Evolutionary conservation across 2,329 filamentous ascomycete genomes (phyloP), one percentile per base, ranked within the genome.

Genomic region (Fusarium sp.): DNA sequence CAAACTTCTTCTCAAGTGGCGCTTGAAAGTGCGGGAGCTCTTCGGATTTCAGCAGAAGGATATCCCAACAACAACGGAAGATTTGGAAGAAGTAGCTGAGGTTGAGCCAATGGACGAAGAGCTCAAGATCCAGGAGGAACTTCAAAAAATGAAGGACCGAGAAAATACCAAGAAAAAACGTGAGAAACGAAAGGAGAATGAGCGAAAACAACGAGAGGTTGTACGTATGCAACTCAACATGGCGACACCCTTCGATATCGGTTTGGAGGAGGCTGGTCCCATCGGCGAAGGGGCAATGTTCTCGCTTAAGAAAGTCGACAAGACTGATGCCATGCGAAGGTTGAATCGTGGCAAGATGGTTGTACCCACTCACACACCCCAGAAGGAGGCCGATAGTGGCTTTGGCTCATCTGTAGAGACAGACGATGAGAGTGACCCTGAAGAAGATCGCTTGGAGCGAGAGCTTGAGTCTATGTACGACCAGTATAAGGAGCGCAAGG

Each of bases 201-300:
- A 99, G 81, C 90, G 90, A 80, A 98, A 97, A 82, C 93, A 96
- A 75, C 96, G 93, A 75, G 96, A 98, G 72, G 94, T 98, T 66
- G 87, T 97, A n/a, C 91, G 96, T 37, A 92, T 99, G 92, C 96
- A 99, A 81, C 90, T 99, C 85, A 92, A 98, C 83, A 99, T 99
- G 96, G 92, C 91, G 4, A 93, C 94, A 1, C 96, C 96, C 11
- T 96, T 94, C 86, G 96, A 99, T 71, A 97, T 99, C 70, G 96
- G 96, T 77, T 89, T 97, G 83, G 96, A 97, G 78, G 94, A 96
- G 81, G 83, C 88, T 27, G 93, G 93, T 0, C 92, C 93, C 0
- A 85, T 89, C 53, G 95, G 93, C 27, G 91, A 94, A 44, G 93
- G 94, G 48, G 86, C 93, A 32, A 96, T 97, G 85, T 99, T 99